Evolutionary conservation across 371 early-diverging fungal genomes (phyloP).

Genomic region (Saksenaea vasiformis): DNA sequence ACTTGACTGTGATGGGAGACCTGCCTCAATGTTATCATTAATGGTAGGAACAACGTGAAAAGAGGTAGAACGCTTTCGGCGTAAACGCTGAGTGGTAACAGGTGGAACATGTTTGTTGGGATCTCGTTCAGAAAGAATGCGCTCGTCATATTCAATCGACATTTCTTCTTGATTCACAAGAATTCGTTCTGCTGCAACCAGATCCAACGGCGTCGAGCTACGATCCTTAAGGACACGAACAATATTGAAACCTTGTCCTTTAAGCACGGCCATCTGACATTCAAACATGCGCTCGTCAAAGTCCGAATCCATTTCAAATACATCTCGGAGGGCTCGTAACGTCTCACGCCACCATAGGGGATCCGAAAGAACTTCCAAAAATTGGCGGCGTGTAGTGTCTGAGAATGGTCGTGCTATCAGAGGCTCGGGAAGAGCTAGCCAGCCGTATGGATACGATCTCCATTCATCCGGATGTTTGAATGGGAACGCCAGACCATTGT

Average conservation of each 20-base stretch:
- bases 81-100: constrained; percentile 16
- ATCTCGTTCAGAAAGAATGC: constrained; percentile 19
- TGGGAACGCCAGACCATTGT: constrained; percentile 92
- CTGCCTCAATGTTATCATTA: neutral
- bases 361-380: constrained; percentile 70
- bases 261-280: constrained; percentile 80
- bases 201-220: constrained; percentile 57
- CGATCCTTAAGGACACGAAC: constrained; percentile 66
- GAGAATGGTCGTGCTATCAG: constrained; percentile 70
- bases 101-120: constrained; percentile 2
- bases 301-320: constrained; percentile 73
- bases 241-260: constrained; percentile 87
- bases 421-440: constrained; percentile 72
- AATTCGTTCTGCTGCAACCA: constrained; percentile 55
- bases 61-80: constrained; percentile 40
- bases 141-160: constrained; percentile 42
- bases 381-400: constrained; percentile 59
- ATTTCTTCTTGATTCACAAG: constrained; percentile 61
- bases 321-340: constrained; percentile 59
- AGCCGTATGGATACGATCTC: constrained; percentile 90
- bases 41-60: constrained; percentile 29
- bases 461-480: constrained; percentile 91
- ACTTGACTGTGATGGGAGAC: neutral
- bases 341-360: constrained; percentile 83
- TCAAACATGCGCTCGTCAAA: constrained; percentile 83